Conservation (phyloP, 2,329 filamentous ascomycete species). For the Helminthosporium solani region DNA sequence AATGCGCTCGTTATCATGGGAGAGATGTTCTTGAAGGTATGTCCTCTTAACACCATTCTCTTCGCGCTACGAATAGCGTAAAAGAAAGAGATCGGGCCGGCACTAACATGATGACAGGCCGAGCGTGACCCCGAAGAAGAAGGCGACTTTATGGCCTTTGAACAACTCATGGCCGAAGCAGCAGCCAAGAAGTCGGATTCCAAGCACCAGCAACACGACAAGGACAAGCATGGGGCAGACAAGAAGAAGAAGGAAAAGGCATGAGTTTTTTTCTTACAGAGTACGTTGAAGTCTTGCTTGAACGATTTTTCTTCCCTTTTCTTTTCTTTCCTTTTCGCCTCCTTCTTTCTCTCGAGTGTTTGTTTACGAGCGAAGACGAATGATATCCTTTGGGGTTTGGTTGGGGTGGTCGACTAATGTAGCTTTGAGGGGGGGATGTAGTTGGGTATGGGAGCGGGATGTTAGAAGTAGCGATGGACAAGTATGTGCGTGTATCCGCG, state of each 20-base stretch:
- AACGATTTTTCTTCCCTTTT: no score
- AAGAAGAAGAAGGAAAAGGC: conserved; percentile 29
- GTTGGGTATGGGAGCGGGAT: no score
- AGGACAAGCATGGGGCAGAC: conserved; percentile 35
- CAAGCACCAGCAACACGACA: conserved; percentile 66
- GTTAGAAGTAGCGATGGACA: no score
- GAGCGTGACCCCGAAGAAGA: conserved; percentile 91
- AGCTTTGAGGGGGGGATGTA: not conserved
- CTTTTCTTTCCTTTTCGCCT: not conserved
- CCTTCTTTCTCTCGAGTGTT: not conserved
- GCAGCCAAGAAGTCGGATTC: conserved; percentile 86
- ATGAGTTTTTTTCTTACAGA: conserved; percentile 8
- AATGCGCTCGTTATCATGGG: conserved; percentile 86
- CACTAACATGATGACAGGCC: conserved; percentile 57
- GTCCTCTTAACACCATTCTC: conserved; percentile 17
- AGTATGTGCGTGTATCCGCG: no score
- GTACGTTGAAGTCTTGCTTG: no score
- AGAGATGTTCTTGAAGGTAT: conserved; percentile 84
- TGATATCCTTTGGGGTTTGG: conserved; percentile 1
- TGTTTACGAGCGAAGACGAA: not conserved
- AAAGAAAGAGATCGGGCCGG: not conserved
- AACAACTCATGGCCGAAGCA: conserved; percentile 95
- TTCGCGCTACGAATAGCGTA: not conserved
- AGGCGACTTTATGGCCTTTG: conserved; percentile 97
- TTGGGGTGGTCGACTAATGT: not conserved